These are phyloP conservation scores for Aureobasidium sp. DNA, from an alignment of 2,329 filamentous ascomycete species.

Conservation along the genomic window DNA sequence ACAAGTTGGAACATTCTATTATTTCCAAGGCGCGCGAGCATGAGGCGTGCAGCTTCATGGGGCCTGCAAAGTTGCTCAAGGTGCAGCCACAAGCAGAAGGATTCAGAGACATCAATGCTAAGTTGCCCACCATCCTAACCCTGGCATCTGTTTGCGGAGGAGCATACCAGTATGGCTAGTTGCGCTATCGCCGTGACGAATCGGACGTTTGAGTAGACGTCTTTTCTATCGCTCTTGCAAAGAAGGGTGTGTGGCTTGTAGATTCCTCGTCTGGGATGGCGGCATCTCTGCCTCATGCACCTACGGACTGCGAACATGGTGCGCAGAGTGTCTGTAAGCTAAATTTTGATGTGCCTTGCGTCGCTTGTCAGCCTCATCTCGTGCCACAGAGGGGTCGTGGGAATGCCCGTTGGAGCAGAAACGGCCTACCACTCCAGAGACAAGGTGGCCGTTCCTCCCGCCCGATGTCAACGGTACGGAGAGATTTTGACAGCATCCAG, in stretches of 20 bases:
- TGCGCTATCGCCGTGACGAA: neutral
- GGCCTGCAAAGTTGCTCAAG: neutral
- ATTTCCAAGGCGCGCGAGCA: neutral
- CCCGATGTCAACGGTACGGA: neutral
- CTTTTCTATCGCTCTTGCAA: neutral
- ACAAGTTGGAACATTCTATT: neutral
- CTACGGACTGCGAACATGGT: neutral
- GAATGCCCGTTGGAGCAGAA: neutral
- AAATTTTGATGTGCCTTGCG: neutral
- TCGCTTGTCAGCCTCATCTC: slow-evolving; percentile 1
- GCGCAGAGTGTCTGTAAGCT: neutral
- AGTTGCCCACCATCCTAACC: neutral
- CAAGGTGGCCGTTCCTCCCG: slow-evolving; percentile 10
- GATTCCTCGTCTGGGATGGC: neutral
- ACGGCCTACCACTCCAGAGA: slow-evolving; percentile 1
- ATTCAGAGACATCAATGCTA: neutral
- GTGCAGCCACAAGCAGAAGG: slow-evolving; percentile 4
- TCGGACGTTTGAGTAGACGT: neutral
- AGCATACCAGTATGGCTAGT: neutral
- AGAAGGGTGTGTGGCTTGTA: neutral
- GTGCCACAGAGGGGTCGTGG: neutral
- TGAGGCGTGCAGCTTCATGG: neutral
- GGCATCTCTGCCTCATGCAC: neutral
- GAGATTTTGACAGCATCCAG: neutral
- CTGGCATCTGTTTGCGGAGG: neutral